Percentiles rank a stretch among this genome's conserved stretches.
Conservation (phyloP, 176 grass and related monocot species). For the Zizania latifolia region DNA sequence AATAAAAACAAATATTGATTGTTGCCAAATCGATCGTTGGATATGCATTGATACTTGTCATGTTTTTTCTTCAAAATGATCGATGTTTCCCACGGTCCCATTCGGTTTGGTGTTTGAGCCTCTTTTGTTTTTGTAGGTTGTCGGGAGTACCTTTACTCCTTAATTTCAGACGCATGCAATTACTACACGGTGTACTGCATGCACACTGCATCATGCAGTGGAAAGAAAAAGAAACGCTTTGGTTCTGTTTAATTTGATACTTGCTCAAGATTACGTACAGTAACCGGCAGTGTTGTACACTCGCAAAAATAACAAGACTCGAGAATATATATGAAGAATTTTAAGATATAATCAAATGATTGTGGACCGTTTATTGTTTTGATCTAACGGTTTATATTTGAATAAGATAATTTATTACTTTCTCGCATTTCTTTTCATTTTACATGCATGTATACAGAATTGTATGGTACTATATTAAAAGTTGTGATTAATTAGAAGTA, state of each 20-base stretch:
- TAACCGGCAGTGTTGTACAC: background rate
- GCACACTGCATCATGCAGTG: background rate
- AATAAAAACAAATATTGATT: background rate
- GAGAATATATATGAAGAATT: background rate
- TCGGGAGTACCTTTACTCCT: background rate
- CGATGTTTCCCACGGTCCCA: background rate
- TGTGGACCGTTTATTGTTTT: too few species aligned
- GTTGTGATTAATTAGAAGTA: too few species aligned
- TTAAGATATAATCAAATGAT: too few species aligned
- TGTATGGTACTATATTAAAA: too few species aligned
- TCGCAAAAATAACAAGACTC: background rate
- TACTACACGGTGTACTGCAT: background rate
- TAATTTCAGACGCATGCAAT: background rate
- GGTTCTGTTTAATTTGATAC: too few species aligned
- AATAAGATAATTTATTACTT: too few species aligned
- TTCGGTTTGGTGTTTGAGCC: background rate
- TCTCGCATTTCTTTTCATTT: too few species aligned
- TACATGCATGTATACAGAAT: too few species aligned
- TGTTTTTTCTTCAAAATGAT: background rate
- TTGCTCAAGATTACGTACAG: background rate
- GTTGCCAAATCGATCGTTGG: background rate
- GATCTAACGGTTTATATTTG: too few species aligned
- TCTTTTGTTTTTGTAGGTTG: background rate
- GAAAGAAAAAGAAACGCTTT: background rate
- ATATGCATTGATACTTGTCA: background rate